Base-by-base conservation (phyloP, 2,329 filamentous ascomycete species). In the Orbilia ellipsospora region DNA sequence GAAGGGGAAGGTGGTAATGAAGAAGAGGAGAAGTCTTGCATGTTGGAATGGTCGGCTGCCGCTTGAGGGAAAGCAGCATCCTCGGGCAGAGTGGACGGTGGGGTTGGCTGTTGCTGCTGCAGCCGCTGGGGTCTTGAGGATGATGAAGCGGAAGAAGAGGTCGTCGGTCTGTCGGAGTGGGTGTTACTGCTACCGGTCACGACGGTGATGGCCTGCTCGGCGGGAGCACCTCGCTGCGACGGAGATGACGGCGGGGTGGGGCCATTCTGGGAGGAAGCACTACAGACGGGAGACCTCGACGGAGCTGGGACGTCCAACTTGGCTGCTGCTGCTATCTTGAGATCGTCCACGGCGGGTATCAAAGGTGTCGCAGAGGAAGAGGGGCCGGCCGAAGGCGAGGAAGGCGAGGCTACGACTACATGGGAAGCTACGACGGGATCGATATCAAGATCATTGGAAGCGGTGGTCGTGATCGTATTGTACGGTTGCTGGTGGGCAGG, bases 231-330 rank as follows among this genome's bases (percentile, higher is more conserved):
- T 23, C 28, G 56, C 45, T 60, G 73, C 60, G 65, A 62, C 20
- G 73, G 65, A 40, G 73, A 76, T 8, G 73, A 70, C 26, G 73
- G 73, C 55, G 73, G 65, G 54, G 73, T 76, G 18, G 65, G 73
- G 31, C 61, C 73, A 60, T 62, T 69, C 13, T 28, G 15, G 10
- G 10, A 13, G 4, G 48, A 18, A 52, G 48, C 48, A 36, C 31
- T 36, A 36, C 31, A 36, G 31, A 36, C 31, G 1, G 31, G 31
- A 10, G 48, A 18, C 44, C n/a, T 26, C n/a, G 63, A 59, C 4
- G 36, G 36, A 44, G 40, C 13, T 12, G 42, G 10, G n/a, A 26
- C 55, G 5, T 45, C 18, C 10, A 36, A 42, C 31, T 57, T 57
- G 16, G 36, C 12, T n/a, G 16, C 50, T 48, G 44, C 16, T 48